These are phyloP conservation scores for Hypholoma fasciculare DNA, from an alignment of 768 basidiomycete species.

Conservation along the genomic window DNA sequence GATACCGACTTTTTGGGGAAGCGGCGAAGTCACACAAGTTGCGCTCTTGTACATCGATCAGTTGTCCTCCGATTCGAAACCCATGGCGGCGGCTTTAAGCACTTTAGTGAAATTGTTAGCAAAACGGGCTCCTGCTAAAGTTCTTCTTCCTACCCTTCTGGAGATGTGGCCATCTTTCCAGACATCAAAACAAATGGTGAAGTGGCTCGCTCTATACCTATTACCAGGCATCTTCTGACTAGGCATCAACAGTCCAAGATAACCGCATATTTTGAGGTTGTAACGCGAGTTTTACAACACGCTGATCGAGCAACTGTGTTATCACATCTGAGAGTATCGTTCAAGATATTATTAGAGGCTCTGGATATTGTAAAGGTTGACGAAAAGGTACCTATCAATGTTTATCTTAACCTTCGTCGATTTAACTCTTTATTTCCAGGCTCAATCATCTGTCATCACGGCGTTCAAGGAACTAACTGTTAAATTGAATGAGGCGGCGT, in stretches of 20 bases:
- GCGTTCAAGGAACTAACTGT: conserved; percentile 89
- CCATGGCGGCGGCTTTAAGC: conserved; percentile 33
- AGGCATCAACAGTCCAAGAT: conserved; percentile 28
- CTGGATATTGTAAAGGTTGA: conserved; percentile 55
- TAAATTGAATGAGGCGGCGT: conserved; percentile 89
- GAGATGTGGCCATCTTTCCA: conserved; percentile 51
- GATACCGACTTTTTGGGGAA: conserved; percentile 83
- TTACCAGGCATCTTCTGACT: neutral
- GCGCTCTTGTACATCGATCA: conserved; percentile 57
- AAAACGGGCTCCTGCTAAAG: conserved; percentile 68
- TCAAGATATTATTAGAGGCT: conserved; percentile 78
- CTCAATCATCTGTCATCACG: conserved; percentile 52
- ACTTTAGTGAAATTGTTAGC: conserved; percentile 62
- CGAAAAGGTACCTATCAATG: conserved; percentile 10
- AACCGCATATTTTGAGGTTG: conserved; percentile 64
- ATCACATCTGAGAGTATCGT: conserved; percentile 64
- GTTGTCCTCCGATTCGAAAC: conserved; percentile 29
- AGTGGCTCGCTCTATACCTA: conserved; percentile 2
- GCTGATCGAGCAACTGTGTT: conserved; percentile 65
- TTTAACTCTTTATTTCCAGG: conserved; percentile 32
- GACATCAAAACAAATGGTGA: conserved; percentile 35
- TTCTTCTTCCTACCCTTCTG: conserved; percentile 64
- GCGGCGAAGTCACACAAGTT: conserved; percentile 55
- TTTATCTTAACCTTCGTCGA: neutral
- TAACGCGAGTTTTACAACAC: conserved; percentile 64